A percentile compares a stretch with the other conserved stretches of the same genome.
Evolutionary conservation across 1,284 basidiomycete genomes (phyloP).

Genomic region (Tremellales sp.): DNA sequence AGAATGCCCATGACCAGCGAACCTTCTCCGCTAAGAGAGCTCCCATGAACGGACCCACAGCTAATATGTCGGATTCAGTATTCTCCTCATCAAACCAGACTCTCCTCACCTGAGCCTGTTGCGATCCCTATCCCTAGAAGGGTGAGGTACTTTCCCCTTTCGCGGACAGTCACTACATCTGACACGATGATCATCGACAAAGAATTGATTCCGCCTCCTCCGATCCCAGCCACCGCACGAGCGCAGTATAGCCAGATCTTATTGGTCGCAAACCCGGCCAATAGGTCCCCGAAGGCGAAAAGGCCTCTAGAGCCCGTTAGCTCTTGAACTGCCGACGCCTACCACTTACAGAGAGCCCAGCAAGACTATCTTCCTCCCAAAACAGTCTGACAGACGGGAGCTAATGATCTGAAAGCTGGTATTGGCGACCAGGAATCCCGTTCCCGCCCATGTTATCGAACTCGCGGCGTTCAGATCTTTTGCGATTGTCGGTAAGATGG

Average conservation of each 20-base stretch:
- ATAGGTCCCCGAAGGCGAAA: constrained; percentile 30
- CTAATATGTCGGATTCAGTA: constrained; percentile 1
- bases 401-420: constrained; percentile 33
- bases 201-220: constrained; percentile 48
- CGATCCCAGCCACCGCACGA: constrained; percentile 48
- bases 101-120: constrained; percentile 20
- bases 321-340: too few relatives aligned
- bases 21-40: constrained; percentile 26
- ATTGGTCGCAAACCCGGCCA: constrained; percentile 32
- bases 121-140: constrained; percentile 32
- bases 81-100: too few relatives aligned
- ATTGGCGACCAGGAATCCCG: constrained; percentile 32
- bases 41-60: constrained; percentile 29
- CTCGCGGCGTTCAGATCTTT: constrained; percentile 23
- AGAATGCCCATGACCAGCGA: constrained; percentile 32
- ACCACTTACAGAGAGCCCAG: constrained; percentile 18
- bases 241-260: constrained; percentile 33
- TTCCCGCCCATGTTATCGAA: constrained; percentile 36
- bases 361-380: constrained; percentile 28
- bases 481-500: constrained; percentile 27
- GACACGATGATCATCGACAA: constrained; percentile 47
- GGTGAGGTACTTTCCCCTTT: constrained; percentile 46
- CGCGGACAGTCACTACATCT: constrained; percentile 46
- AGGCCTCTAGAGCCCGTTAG: too few relatives aligned
- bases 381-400: constrained; percentile 30